phyloP scores from a whole-genome alignment of 1,284 basidiomycete genomes.

The Boletus semigastroideus region DNA sequence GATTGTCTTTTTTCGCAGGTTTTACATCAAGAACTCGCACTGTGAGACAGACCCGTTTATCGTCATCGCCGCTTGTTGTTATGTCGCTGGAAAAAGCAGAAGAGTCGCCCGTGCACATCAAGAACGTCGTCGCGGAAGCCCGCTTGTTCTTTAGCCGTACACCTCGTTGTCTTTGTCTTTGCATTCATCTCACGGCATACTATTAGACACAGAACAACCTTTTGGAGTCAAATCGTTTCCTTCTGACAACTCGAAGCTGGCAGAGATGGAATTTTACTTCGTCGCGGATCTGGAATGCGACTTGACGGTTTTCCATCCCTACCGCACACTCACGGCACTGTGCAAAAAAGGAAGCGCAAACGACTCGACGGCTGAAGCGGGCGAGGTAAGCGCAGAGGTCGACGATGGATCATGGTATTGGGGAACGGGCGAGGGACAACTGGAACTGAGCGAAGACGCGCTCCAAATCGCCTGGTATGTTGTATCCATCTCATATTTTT shows the following conservation, averaged over 20 bases:
- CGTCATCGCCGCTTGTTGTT: conserved; percentile 90
- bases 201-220: conserved; percentile 45
- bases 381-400: conserved; percentile 57
- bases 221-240: conserved; percentile 78
- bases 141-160: conserved; percentile 74
- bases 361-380: too few species aligned
- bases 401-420: conserved; percentile 68
- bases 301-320: too few species aligned
- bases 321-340: too few species aligned
- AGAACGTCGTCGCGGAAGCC: conserved; percentile 86
- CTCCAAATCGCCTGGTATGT: conserved; percentile 58
- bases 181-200: background rate
- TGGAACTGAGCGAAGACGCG: background rate
- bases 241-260: conserved; percentile 84
- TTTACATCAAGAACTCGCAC: too few species aligned
- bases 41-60: conserved; percentile 94
- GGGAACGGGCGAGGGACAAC: conserved; percentile 68
- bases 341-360: too few species aligned
- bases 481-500: background rate
- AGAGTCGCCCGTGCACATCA: conserved; percentile 94
- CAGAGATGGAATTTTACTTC: conserved; percentile 99
- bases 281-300: too few species aligned
- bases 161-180: conserved; percentile 27
- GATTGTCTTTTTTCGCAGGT: too few species aligned
- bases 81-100: conserved; percentile 95